Conservation (phyloP, 306 rosid genomes). For the Arachis hypogaea region DNA sequence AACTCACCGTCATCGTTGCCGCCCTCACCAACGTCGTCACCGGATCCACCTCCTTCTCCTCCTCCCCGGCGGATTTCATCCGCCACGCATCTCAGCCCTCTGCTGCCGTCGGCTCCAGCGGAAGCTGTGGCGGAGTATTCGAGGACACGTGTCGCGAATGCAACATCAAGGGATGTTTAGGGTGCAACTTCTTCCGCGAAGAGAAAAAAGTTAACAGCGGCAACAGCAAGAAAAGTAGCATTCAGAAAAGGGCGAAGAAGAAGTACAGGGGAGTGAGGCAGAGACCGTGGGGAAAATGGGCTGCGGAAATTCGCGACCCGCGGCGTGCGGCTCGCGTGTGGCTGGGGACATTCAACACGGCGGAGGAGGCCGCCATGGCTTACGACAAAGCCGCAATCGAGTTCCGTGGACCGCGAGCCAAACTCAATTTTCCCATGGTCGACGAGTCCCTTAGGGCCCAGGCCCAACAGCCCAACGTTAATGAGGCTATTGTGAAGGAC, state of each 20-base stretch:
- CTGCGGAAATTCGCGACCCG: slow-evolving; percentile 92
- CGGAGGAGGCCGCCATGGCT: slow-evolving; percentile 87
- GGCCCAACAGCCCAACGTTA: background rate
- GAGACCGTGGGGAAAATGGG: slow-evolving; percentile 99
- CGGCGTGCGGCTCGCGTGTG: slow-evolving; percentile 69
- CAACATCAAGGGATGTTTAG: slow-evolving; percentile 61
- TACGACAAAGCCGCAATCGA: slow-evolving; percentile 83
- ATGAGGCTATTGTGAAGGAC: background rate
- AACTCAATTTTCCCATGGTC: slow-evolving; percentile 75
- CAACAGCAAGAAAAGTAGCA: slow-evolving; percentile 15
- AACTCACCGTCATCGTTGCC: slow-evolving; percentile 68
- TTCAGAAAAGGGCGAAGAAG: slow-evolving; percentile 59
- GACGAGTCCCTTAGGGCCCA: slow-evolving; percentile 49
- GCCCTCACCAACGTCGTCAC: slow-evolving; percentile 76
- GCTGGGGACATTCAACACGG: slow-evolving; percentile 81
- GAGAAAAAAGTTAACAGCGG: slow-evolving; percentile 30
- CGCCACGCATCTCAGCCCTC: background rate
- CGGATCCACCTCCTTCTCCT: slow-evolving; percentile 50
- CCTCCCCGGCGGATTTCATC: slow-evolving; percentile 3
- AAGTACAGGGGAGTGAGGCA: slow-evolving; percentile 91
- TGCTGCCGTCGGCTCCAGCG: background rate
- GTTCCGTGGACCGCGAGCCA: slow-evolving; percentile 91
- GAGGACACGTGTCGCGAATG: slow-evolving; percentile 61
- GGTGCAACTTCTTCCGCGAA: slow-evolving; percentile 60
- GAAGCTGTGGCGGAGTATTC: background rate